Evolutionary conservation across 805 yeast species (phyloP).

Genomic region (Kuraishia borneana): DNA sequence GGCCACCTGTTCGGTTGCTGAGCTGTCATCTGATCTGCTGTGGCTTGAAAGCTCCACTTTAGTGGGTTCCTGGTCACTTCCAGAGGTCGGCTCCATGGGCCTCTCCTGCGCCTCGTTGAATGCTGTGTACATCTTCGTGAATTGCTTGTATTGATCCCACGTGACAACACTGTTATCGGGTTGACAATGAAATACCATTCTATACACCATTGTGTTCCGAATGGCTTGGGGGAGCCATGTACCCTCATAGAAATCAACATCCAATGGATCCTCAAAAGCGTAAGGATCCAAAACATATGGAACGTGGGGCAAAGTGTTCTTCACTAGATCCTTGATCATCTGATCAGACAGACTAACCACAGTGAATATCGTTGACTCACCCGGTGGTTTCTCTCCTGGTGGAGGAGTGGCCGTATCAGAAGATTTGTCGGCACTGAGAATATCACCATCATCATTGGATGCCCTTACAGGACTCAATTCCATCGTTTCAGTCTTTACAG

Average conservation of each 20-base stretch:
- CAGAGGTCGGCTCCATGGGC: background rate
- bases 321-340: conserved; percentile 29
- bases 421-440: background rate
- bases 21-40: background rate
- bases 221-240: conserved; percentile 76
- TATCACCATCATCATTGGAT: background rate
- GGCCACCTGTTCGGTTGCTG: background rate
- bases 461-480: background rate
- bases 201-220: conserved; percentile 69
- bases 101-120: conserved; percentile 27
- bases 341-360: conserved; percentile 27
- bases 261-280: conserved; percentile 77
- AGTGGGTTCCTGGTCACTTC: background rate
- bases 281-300: conserved; percentile 70
- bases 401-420: background rate
- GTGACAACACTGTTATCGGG: conserved; percentile 87
- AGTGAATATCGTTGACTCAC: background rate
- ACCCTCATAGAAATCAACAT: conserved; percentile 74
- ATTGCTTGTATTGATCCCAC: conserved; percentile 83
- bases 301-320: conserved; percentile 22
- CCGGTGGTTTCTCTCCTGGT: background rate
- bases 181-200: conserved; percentile 84
- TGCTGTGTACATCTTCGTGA: conserved; percentile 45
- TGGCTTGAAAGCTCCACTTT: background rate
- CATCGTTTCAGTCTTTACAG: background rate